Evolutionary conservation across 495 filamentous ascomycete genomes (phyloP).

Genomic region (Neurospora sp.): DNA sequence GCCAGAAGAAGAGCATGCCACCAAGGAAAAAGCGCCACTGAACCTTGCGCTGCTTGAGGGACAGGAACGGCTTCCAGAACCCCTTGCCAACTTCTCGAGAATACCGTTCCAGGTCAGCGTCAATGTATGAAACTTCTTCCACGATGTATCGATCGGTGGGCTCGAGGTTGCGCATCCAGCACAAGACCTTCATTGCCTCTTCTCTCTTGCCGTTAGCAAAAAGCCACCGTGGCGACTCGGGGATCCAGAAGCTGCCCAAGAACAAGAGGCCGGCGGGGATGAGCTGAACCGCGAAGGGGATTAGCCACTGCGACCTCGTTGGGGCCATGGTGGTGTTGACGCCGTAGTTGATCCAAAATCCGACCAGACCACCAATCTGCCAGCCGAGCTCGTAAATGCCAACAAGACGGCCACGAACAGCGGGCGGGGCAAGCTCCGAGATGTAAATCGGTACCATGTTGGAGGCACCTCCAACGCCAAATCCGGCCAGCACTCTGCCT

Average conservation of each 20-base stretch:
- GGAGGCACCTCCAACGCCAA: constrained; percentile 43
- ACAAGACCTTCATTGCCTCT: constrained; percentile 47
- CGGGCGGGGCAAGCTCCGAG: constrained; percentile 44
- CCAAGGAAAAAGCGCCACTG: constrained; percentile 58
- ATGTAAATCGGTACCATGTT: constrained; percentile 51
- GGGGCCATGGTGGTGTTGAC: constrained; percentile 35
- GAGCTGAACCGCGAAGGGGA: constrained; percentile 49
- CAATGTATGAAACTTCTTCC: constrained; percentile 54
- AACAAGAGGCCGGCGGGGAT: constrained; percentile 44
- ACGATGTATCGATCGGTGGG: constrained; percentile 53
- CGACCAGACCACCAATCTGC: constrained; percentile 64
- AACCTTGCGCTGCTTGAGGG: constrained; percentile 38
- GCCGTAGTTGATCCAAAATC: constrained; percentile 62
- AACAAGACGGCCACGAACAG: constrained; percentile 43
- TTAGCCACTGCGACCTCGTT: constrained; percentile 41
- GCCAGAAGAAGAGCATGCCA: constrained; percentile 54
- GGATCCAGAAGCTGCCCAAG: constrained; percentile 40
- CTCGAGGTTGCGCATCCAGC: constrained; percentile 53
- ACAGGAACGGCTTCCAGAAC: constrained; percentile 59
- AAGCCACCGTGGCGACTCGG: constrained; percentile 57
- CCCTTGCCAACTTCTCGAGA: constrained; percentile 45
- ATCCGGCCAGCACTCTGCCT: constrained; percentile 43
- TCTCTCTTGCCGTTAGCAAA: constrained; percentile 45
- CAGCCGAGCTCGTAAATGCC: constrained; percentile 65
- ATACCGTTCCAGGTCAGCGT: constrained; percentile 49